phyloP scores from a whole-genome alignment of 2,329 filamentous ascomycete species.

The Fusarium sp. region DNA sequence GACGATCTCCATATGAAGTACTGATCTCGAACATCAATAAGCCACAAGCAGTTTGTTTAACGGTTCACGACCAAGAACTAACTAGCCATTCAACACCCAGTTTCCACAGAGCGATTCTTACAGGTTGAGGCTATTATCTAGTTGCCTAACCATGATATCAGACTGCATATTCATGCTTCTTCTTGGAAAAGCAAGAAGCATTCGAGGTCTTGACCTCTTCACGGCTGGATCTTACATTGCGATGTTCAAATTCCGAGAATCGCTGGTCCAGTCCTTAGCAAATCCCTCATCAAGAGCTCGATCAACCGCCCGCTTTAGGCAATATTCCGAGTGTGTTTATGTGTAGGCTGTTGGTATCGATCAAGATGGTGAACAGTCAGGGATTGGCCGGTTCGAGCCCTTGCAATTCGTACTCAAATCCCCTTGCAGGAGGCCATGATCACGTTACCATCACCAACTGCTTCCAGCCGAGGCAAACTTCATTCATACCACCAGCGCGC shows the following conservation, averaged over 20 bases:
- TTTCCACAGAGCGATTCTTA: neutral
- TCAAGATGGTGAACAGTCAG: constrained; percentile 6
- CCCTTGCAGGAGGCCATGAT: constrained; percentile 40
- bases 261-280: neutral
- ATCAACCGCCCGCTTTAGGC: neutral
- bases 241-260: neutral
- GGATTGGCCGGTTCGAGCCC: constrained; percentile 17
- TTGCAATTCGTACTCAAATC: constrained; percentile 16
- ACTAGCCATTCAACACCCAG: neutral
- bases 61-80: neutral
- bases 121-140: neutral
- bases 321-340: neutral
- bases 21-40: neutral
- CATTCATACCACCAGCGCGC: constrained; percentile 5
- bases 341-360: neutral
- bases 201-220: too few species aligned
- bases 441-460: constrained; percentile 44
- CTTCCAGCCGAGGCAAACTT: constrained; percentile 14
- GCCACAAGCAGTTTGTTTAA: neutral
- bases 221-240: neutral
- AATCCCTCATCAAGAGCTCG: neutral
- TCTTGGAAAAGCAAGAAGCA: too few species aligned
- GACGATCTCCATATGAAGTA: neutral
- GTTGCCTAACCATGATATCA: neutral
- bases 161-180: too few species aligned